Percentiles rank a stretch among this genome's conserved stretches.
Evolutionary conservation across 495 filamentous ascomycete genomes (phyloP).

Genomic region (Achaetomiella virescens): DNA sequence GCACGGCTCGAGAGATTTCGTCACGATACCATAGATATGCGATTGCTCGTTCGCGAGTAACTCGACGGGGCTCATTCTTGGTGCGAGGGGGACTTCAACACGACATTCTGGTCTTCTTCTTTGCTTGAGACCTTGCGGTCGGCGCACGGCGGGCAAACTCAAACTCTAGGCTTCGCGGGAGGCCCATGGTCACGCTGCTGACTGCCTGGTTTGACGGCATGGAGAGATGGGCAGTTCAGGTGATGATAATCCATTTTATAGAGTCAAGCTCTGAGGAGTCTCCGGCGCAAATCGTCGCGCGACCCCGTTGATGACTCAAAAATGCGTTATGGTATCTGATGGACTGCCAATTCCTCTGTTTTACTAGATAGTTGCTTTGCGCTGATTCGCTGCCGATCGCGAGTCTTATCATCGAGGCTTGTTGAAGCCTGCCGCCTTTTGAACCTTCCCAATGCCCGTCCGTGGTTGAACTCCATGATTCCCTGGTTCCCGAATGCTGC

Average conservation of each 20-base stretch:
- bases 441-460: background rate
- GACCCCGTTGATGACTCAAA: constrained; percentile 52
- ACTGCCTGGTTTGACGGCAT: constrained; percentile 27
- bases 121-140: constrained; percentile 13
- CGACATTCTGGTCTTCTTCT: constrained; percentile 22
- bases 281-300: constrained; percentile 41
- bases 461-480: background rate
- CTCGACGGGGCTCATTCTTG: constrained; percentile 99
- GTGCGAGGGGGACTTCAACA: constrained; percentile 71
- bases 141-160: constrained; percentile 23
- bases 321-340: constrained; percentile 92
- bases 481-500: background rate
- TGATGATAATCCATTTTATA: constrained; percentile 93
- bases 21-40: constrained; percentile 95
- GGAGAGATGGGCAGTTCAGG: constrained; percentile 51
- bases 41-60: constrained; percentile 84
- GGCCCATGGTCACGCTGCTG: constrained; percentile 27
- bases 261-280: constrained; percentile 98
- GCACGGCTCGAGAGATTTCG: constrained; percentile 58
- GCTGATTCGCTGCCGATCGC: background rate
- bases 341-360: constrained; percentile 43
- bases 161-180: constrained; percentile 47
- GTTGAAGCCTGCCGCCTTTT: constrained; percentile 14
- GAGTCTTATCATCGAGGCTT: background rate
- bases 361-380: constrained; percentile 9